Evolutionary conservation across 2,329 filamentous ascomycete species (phyloP).

Genomic region (Penicillium hordei): DNA sequence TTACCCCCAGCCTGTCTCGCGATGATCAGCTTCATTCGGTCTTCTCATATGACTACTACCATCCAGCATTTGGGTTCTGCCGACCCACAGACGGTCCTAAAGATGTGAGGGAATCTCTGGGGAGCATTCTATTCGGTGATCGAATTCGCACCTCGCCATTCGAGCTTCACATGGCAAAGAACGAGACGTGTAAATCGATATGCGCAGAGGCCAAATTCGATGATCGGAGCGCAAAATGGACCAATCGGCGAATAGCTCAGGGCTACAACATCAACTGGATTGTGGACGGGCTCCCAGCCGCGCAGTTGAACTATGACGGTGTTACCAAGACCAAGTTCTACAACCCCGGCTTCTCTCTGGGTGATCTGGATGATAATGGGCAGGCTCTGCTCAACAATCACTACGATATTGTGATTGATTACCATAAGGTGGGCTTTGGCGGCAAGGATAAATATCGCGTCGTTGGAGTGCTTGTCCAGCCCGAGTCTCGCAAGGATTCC

Average conservation of each 20-base stretch:
- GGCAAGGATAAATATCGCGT: constrained; percentile 71
- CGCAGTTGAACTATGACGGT: constrained; percentile 75
- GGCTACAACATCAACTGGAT: constrained; percentile 95
- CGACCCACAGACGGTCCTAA: constrained; percentile 72
- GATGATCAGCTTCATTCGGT: constrained; percentile 87
- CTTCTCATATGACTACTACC: constrained; percentile 95
- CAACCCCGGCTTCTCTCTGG: constrained; percentile 85
- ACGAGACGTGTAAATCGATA: constrained; percentile 82
- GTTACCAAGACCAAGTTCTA: constrained; percentile 79
- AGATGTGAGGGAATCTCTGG: constrained; percentile 82
- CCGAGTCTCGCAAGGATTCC: constrained; percentile 66
- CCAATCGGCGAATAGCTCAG: constrained; percentile 77
- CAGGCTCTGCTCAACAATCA: constrained; percentile 80
- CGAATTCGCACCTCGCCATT: constrained; percentile 96
- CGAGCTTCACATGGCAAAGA: constrained; percentile 78
- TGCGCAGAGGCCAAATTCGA: constrained; percentile 69
- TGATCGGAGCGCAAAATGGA: constrained; percentile 68
- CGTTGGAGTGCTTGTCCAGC: constrained; percentile 87
- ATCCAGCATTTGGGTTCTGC: constrained; percentile 85
- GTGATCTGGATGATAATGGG: constrained; percentile 55
- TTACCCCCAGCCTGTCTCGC: constrained; percentile 78
- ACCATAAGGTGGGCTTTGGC: constrained; percentile 69
- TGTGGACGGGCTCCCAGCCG: constrained; percentile 89
- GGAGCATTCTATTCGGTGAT: constrained; percentile 96
- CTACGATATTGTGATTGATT: constrained; percentile 91